These are phyloP conservation scores for Phalaenopsis hybrid DNA, from an alignment of 116 monocot genomes.

Conservation along the genomic window DNA sequence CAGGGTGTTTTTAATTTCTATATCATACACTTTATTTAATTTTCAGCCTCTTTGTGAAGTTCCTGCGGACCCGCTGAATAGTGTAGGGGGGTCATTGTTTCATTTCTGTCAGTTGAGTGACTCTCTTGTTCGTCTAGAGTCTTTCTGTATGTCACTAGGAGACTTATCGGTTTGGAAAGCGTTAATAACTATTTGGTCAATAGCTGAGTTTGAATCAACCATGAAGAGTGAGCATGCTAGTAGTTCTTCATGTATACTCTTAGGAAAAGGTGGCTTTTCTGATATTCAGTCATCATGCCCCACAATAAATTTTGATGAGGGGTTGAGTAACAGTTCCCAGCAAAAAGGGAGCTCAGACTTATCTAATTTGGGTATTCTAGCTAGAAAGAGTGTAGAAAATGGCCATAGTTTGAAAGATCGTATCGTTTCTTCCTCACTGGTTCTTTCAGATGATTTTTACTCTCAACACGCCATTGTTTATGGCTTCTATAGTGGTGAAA, in stretches of 20 bases:
- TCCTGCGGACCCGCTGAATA: constrained; percentile 17
- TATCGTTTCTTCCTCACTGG: constrained; percentile 65
- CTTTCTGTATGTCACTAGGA: constrained; percentile 22
- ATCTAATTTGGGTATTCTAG: not conserved
- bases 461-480: constrained; percentile 67
- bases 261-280: constrained; percentile 54
- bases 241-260: constrained; percentile 15
- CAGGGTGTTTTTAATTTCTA: constrained; percentile 31
- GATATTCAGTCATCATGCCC: constrained; percentile 4
- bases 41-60: constrained; percentile 45
- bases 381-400: constrained; percentile 3
- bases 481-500: constrained; percentile 87
- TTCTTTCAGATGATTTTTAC: constrained; percentile 59
- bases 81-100: constrained; percentile 16
- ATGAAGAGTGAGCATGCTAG: not conserved
- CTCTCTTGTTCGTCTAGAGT: constrained; percentile 49
- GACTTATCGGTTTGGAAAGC: constrained; percentile 55
- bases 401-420: constrained; percentile 7
- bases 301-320: constrained; percentile 3
- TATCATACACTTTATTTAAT: constrained; percentile 14
- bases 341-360: not conserved
- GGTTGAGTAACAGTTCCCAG: not conserved
- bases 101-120: constrained; percentile 39
- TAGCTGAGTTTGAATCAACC: constrained; percentile 16
- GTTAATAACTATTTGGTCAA: constrained; percentile 51